Evolutionary conservation across 257 asterid genomes (phyloP).

Genomic region (Cruciata laevipes): DNA sequence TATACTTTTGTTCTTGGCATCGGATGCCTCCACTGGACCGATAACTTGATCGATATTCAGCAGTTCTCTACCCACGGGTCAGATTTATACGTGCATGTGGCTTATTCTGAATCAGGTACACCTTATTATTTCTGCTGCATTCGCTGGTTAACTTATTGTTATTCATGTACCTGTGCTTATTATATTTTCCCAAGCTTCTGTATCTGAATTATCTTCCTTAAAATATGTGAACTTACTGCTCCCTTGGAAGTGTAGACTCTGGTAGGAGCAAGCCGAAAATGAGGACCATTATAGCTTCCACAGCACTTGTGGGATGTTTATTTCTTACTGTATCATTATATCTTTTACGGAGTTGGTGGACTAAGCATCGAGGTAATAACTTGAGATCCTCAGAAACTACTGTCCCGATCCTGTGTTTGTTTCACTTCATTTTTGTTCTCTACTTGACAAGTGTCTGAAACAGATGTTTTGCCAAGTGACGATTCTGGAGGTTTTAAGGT

Average conservation of each 20-base stretch:
- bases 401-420: not conserved
- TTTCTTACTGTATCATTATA: not conserved
- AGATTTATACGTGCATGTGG: slow-evolving; percentile 42
- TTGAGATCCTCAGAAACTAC: not conserved
- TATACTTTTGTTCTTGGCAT: slow-evolving; percentile 20
- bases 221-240: not conserved
- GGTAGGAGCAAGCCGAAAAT: not conserved
- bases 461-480: not conserved
- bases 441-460: not conserved
- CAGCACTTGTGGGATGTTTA: not conserved
- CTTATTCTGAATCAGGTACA: slow-evolving; percentile 46
- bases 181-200: not conserved
- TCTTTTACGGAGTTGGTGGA: not conserved
- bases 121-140: not conserved
- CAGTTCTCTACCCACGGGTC: slow-evolving; percentile 30
- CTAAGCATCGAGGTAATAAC: not conserved
- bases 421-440: not conserved
- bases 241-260: slow-evolving; percentile 22
- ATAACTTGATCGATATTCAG: slow-evolving; percentile 31
- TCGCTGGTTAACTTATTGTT: not conserved
- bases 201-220: not conserved
- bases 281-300: not conserved
- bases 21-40: slow-evolving; percentile 30
- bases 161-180: not conserved
- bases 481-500: not conserved